A percentile compares a stretch with the other conserved stretches of the same genome.
Evolutionary conservation across 805 yeast species (phyloP).

Genomic region (Yarrowia phangngaensis): DNA sequence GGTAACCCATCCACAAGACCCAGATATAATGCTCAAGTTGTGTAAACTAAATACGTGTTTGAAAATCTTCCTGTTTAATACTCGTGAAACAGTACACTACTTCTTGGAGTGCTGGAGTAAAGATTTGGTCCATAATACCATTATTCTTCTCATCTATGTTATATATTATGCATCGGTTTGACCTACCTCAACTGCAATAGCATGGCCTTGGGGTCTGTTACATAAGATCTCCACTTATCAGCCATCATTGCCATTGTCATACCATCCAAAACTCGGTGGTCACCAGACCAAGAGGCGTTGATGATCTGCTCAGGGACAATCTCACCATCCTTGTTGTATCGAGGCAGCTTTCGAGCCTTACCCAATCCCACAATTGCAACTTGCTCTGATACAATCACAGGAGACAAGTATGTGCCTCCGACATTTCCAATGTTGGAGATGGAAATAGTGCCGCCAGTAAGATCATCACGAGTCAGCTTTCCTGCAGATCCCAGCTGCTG

Average conservation of each 20-base stretch:
- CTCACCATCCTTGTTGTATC: slow-evolving; percentile 32
- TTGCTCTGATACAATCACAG: slow-evolving; percentile 38
- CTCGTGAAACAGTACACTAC: no score
- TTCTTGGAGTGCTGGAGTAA: no score
- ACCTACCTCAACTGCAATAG: slow-evolving; percentile 28
- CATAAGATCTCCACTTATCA: slow-evolving; percentile 33
- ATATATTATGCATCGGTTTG: not conserved
- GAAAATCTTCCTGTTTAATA: no score
- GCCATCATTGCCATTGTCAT: slow-evolving; percentile 39
- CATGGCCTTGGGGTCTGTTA: slow-evolving; percentile 33
- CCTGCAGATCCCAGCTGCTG: slow-evolving; percentile 35
- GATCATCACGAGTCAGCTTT: slow-evolving; percentile 35
- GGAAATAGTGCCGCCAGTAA: slow-evolving; percentile 38
- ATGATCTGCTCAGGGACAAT: slow-evolving; percentile 34
- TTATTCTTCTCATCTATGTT: not conserved
- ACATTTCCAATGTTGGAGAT: slow-evolving; percentile 39
- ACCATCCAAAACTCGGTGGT: slow-evolving; percentile 40
- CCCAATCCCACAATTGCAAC: slow-evolving; percentile 40
- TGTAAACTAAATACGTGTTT: no score
- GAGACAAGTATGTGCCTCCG: slow-evolving; percentile 40
- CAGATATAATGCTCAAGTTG: no score
- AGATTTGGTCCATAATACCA: no score
- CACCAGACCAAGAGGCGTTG: slow-evolving; percentile 40
- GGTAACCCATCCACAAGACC: no score
- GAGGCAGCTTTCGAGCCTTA: slow-evolving; percentile 34